A percentile compares a stretch with the other conserved stretches of the same genome.
These are phyloP conservation scores for Zostera marina DNA, from an alignment of 116 monocot genomes.

Conservation along the genomic window DNA sequence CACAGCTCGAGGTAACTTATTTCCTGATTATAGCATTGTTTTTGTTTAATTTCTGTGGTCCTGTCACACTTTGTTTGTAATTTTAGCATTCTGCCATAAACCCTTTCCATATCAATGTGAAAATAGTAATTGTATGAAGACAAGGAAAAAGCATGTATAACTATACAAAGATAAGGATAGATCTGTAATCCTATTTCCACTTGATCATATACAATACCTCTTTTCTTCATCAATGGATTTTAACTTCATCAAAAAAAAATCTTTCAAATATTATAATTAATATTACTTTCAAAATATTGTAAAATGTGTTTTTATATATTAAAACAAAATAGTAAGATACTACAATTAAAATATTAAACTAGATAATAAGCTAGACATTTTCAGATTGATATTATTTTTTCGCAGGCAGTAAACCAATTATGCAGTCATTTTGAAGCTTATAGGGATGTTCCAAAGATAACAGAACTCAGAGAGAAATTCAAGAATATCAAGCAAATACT, in stretches of 20 bases:
- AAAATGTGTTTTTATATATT: too few relatives aligned
- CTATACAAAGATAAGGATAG: too few relatives aligned
- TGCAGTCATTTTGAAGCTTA: constrained; percentile 98
- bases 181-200: too few relatives aligned
- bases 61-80: neutral
- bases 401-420: constrained; percentile 94
- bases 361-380: neutral
- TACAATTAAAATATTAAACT: neutral
- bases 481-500: constrained; percentile 97
- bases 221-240: too few relatives aligned
- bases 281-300: neutral
- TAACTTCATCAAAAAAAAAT: too few relatives aligned
- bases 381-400: neutral
- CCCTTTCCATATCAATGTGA: too few relatives aligned
- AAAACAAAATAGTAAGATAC: too few relatives aligned
- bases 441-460: constrained; percentile 94
- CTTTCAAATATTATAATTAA: neutral
- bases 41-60: neutral
- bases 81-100: too few relatives aligned
- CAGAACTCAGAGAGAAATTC: constrained; percentile 89
- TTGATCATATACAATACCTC: too few relatives aligned
- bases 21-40: neutral
- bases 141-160: too few relatives aligned
- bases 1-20: constrained; percentile 82
- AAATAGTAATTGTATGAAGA: too few relatives aligned